Evolutionary conservation across 2,329 filamentous ascomycete species (phyloP).

Genomic region (Xylaria polymorpha): DNA sequence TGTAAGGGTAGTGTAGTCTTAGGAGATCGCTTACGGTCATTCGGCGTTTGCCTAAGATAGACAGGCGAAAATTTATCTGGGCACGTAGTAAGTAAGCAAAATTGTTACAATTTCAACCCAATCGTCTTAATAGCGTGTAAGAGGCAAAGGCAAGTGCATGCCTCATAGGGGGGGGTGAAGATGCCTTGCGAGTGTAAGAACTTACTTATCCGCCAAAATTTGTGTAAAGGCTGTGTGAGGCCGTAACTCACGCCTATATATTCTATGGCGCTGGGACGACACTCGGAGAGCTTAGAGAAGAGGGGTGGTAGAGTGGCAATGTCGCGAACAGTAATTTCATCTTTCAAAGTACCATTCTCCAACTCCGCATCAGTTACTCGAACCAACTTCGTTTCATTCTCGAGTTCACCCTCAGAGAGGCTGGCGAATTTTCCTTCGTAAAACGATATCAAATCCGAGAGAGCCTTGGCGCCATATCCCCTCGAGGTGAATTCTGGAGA

Average conservation of each 20-base stretch:
- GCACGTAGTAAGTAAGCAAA: slow-evolving; percentile 10
- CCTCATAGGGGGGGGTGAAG: no score
- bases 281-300: slow-evolving; percentile 88
- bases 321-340: slow-evolving; percentile 90
- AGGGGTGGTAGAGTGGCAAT: slow-evolving; percentile 92
- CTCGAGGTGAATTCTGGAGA: slow-evolving; percentile 92
- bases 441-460: slow-evolving; percentile 89
- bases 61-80: slow-evolving; percentile 80
- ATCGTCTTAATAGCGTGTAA: neutral
- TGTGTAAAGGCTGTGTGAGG: slow-evolving; percentile 85
- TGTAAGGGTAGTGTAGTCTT: neutral
- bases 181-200: neutral
- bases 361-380: slow-evolving; percentile 87
- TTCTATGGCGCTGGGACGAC: slow-evolving; percentile 82
- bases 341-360: slow-evolving; percentile 77
- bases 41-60: slow-evolving; percentile 93
- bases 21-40: slow-evolving; percentile 67
- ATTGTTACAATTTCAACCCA: neutral
- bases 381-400: slow-evolving; percentile 73
- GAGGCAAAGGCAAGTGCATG: neutral
- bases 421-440: slow-evolving; percentile 93
- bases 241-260: slow-evolving; percentile 97
- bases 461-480: slow-evolving; percentile 92
- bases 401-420: slow-evolving; percentile 75
- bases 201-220: slow-evolving; percentile 88